Conservation (phyloP, 208 protist species). For the Crithidia mellificae region DNA sequence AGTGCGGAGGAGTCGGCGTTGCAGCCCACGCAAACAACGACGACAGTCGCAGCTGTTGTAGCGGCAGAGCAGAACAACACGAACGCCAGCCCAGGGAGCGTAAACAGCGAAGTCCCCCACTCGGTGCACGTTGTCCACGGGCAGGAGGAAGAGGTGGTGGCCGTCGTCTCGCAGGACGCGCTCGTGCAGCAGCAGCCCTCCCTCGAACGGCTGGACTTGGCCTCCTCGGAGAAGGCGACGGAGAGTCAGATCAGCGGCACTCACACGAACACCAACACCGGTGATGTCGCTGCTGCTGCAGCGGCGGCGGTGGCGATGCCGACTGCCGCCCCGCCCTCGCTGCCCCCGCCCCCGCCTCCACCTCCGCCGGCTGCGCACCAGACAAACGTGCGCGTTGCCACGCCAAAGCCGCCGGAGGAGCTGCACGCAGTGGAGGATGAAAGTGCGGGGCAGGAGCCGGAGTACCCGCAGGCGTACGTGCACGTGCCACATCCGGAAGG, state of each 20-base stretch:
- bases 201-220: neutral
- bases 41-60: neutral
- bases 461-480: neutral
- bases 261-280: neutral
- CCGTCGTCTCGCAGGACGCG: neutral
- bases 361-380: neutral
- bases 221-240: conserved; percentile 6
- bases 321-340: no score
- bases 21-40: neutral
- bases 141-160: no score
- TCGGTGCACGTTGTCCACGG: conserved; percentile 10
- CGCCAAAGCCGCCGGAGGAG: conserved; percentile 2
- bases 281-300: neutral
- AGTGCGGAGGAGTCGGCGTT: neutral
- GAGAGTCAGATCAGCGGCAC: neutral
- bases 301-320: neutral
- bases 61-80: neutral
- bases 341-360: neutral
- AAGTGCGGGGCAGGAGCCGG: neutral
- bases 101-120: conserved; percentile 14
- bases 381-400: neutral
- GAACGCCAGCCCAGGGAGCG: conserved; percentile 12
- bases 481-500: neutral
- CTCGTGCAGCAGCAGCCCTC: no score
- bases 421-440: neutral